Base-by-base conservation (phyloP, 106 monocot species). In the Dendrobium huoshanense region DNA sequence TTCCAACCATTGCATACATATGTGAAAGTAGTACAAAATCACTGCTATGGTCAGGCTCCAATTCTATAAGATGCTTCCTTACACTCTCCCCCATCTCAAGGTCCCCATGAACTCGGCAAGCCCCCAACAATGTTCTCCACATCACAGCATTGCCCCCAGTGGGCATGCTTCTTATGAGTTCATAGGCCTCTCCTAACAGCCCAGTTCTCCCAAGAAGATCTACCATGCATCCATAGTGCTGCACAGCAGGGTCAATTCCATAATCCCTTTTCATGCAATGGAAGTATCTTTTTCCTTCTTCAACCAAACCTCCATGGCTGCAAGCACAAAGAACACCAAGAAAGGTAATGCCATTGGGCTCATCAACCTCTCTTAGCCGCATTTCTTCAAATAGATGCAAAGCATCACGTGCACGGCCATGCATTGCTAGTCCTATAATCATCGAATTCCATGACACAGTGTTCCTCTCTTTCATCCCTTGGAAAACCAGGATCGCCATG, bases 131-230 rank as follows among this genome's bases (percentile, higher is more conserved):
- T 24, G 89, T 83, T 72, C 89, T 89, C 92, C 92, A 92, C 19
- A 92, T 78, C 44, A 92, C 83, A 15, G 87, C 87, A 67, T 86
- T 92, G 22, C 87, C 68, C 72, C 87, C 84, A 79, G 85, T 81
- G 15, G 87, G 87, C 89, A 87, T 92, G 75, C 42, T 47, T 9
- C 44, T 81, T 40, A 87, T 81, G 16, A 92, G 49, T 25, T 85
- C 82, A 68, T 89, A 87, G 0, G 85, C 92, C 77, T 89, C 92
- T 59, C 58, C 74, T 15, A 89, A 49, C 9, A 86, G 78, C 29
- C 92, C 92, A n/a, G 89, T 83, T 41, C 87, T 55, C 16, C 87
- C 87, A 8, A 92, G 89, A 20, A 92, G 80, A 82, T 92, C 89
- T 4, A 89, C 85, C 84, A 87, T 82, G 84, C 89, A 89, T 41